A percentile compares a stretch with the other conserved stretches of the same genome.
phyloP scores from a whole-genome alignment of 2,329 filamentous ascomycete genomes.

The Hypoxylon sp. region DNA sequence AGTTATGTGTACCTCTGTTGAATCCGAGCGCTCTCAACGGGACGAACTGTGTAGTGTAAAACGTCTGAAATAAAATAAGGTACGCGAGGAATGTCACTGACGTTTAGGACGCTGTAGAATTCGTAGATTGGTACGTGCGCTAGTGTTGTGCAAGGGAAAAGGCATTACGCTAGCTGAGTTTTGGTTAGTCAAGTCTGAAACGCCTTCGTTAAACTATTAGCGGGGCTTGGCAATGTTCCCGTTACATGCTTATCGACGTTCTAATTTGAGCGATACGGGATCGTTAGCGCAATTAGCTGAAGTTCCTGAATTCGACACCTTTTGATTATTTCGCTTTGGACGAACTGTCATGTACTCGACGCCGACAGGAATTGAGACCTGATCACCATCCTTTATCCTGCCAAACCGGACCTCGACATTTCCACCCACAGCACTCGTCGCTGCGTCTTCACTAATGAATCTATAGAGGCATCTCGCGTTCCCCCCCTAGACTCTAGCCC shows the following conservation, averaged over 20 bases:
- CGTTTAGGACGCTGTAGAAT: no score
- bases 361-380: conserved; percentile 22
- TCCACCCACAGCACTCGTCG: background rate
- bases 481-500: conserved; percentile 22
- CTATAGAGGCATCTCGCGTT: conserved; percentile 20
- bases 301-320: conserved; percentile 42
- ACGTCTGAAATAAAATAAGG: no score
- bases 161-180: background rate
- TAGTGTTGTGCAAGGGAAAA: background rate
- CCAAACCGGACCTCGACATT: conserved; percentile 13
- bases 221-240: conserved; percentile 20
- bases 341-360: conserved; percentile 14
- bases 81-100: no score
- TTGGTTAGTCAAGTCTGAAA: conserved; percentile 20
- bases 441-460: conserved; percentile 27
- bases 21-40: no score
- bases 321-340: conserved; percentile 28
- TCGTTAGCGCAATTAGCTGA: conserved; percentile 32
- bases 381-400: conserved; percentile 3
- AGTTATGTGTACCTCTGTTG: no score
- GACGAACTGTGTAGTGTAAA: no score
- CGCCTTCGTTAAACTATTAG: conserved; percentile 18
- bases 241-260: conserved; percentile 33
- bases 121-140: background rate
- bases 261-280: conserved; percentile 35